Percentiles rank a stretch among this genome's conserved stretches.
phyloP scores from a whole-genome alignment of 768 basidiomycete species.

The Boletales sp. region DNA sequence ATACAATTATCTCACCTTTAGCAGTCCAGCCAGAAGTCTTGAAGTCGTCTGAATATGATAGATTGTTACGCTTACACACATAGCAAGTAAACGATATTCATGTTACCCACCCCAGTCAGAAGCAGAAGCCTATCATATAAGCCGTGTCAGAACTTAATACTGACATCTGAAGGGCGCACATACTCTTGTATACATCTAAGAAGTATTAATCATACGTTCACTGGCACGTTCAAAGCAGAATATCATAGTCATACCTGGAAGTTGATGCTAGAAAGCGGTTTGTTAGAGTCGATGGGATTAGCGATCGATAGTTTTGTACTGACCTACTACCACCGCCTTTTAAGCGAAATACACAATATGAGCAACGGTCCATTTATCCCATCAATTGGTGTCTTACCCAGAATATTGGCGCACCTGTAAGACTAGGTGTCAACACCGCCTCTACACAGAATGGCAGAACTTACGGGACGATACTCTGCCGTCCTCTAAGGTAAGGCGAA shows the following conservation, averaged over 20 bases:
- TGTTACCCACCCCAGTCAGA: slow-evolving; percentile 59
- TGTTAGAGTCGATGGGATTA: background rate
- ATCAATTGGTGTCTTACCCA: slow-evolving; percentile 35
- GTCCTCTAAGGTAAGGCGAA: slow-evolving; percentile 57
- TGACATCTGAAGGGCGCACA: background rate
- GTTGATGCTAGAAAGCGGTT: slow-evolving; percentile 49
- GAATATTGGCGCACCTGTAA: slow-evolving; percentile 60
- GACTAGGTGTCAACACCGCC: background rate
- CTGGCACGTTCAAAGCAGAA: background rate
- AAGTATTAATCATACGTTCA: background rate
- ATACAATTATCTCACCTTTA: slow-evolving; percentile 39
- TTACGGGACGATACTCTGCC: slow-evolving; percentile 66
- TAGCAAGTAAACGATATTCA: background rate
- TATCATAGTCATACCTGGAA: slow-evolving; percentile 42
- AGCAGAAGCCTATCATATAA: slow-evolving; percentile 48
- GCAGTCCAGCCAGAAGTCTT: slow-evolving; percentile 67
- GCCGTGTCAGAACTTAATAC: background rate
- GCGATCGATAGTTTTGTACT: slow-evolving; percentile 1
- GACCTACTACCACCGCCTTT: slow-evolving; percentile 56
- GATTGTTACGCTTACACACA: background rate
- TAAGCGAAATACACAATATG: background rate
- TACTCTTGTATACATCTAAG: slow-evolving; percentile 63
- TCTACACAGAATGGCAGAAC: slow-evolving; percentile 17
- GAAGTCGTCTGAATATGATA: slow-evolving; percentile 53
- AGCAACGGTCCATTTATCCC: background rate